phyloP scores from a whole-genome alignment of 2,329 filamentous ascomycete species.

The Fusarium sp. region DNA sequence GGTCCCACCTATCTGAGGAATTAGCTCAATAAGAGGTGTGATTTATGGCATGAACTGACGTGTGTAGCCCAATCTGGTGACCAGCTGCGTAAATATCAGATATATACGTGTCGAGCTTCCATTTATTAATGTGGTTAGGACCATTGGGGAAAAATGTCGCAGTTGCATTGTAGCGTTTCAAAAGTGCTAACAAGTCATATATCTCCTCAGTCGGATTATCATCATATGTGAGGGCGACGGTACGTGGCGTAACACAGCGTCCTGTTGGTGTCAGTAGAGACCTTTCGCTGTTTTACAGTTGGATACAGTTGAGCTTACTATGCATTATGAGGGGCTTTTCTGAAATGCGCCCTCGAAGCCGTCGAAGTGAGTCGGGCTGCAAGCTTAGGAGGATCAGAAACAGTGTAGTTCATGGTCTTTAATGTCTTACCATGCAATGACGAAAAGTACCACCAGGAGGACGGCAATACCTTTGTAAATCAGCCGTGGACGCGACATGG shows the following conservation, averaged over 20 bases:
- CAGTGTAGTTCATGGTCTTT: not conserved
- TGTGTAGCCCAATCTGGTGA: slow-evolving; percentile 4
- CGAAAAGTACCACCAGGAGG: not conserved
- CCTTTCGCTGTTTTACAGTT: not conserved
- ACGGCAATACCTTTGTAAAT: not conserved
- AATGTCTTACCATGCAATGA: not conserved
- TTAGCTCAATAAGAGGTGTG: not conserved
- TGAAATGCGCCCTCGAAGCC: not conserved
- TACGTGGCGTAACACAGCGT: slow-evolving; percentile 1
- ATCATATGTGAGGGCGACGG: slow-evolving; percentile 4
- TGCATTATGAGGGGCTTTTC: not conserved
- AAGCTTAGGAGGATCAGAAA: not conserved
- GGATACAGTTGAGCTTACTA: not conserved
- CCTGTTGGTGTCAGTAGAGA: not conserved
- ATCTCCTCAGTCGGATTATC: slow-evolving; percentile 3
- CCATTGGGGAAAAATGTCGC: slow-evolving; percentile 3
- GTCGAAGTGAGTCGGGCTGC: not conserved
- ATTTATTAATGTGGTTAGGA: not conserved
- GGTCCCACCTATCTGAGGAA: not conserved
- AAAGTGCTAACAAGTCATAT: slow-evolving; percentile 2
- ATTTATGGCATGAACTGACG: slow-evolving; percentile 1
- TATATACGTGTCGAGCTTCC: slow-evolving; percentile 2
- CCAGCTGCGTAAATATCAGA: slow-evolving; percentile 3
- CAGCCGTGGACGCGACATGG: not conserved
- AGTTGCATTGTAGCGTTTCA: slow-evolving; percentile 6